Evolutionary conservation across 148 eudicot genomes (phyloP), one percentile per base, ranked within the genome.

Genomic region (Limonium bicolor): DNA sequence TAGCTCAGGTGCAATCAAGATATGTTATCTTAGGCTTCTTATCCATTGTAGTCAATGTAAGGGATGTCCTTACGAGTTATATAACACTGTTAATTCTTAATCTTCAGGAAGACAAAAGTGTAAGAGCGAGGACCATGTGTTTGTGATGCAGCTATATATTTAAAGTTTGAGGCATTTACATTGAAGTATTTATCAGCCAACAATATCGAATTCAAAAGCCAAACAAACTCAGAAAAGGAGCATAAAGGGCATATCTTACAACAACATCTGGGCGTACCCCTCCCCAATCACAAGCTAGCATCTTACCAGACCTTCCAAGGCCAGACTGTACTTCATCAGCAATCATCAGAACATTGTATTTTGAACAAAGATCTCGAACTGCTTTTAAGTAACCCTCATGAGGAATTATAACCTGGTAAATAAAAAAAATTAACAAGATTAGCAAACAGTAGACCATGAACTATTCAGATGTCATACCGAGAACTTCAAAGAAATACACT

Each of bases 251-350:
- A 49, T 20, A 53, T 38, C 77, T 82, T 75, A 82, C 86, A 7
- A 82, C 80, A 46, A 82, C 63, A 64, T 82, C 86, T 44, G 94
- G 80, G 23, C 80, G 99, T 47, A 81, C 86, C 41, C 58, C 82
- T 71, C 85, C 99, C 99, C 99, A 92, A 48, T 85, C 95, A 51
- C 94, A 81, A 61, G 99, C 87, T 41, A 92, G 72, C 71, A 92
- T 64, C 71, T 70, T 76, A 49, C 99, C 99, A 44, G 99, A 85
- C 50, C 99, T 71, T 41, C 82, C 99, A 53, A 92, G 65, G 55
- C 99, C 99, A 63, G 86, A 78, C 70, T 92, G 99, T 60, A 92
- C 76, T 70, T 92, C 99, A 70, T 92, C 99, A 41, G 99, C 99
- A 55, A 92, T 78, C 99, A 92, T 92, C 66, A 92, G 60, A 30